These are phyloP conservation scores for Amaranthus cruentus DNA, from an alignment of 148 eudicot species.

Conservation along the genomic window DNA sequence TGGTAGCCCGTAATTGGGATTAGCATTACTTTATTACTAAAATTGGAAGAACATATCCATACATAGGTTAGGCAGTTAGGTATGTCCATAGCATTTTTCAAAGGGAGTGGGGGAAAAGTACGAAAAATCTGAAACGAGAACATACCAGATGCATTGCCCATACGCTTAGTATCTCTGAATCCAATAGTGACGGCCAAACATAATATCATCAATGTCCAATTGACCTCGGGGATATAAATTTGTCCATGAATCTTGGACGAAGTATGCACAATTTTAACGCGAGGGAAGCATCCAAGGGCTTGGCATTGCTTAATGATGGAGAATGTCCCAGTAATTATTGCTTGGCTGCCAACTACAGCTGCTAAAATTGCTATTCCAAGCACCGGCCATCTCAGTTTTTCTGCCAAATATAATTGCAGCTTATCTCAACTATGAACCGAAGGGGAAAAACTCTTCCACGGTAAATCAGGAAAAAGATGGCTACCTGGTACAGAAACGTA, in stretches of 20 bases:
- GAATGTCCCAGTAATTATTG: constrained; percentile 93
- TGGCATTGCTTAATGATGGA: constrained; percentile 96
- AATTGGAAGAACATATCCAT: no score
- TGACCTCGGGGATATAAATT: constrained; percentile 90
- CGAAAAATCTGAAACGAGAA: background rate
- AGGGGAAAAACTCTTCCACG: no score
- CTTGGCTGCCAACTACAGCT: constrained; percentile 97
- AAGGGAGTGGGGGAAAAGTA: no score
- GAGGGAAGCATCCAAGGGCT: constrained; percentile 86
- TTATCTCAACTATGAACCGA: background rate
- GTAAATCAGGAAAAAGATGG: background rate
- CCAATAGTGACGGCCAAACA: constrained; percentile 93
- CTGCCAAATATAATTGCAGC: constrained; percentile 30
- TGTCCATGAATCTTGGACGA: constrained; percentile 89
- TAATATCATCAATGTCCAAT: constrained; percentile 83
- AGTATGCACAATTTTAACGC: constrained; percentile 82
- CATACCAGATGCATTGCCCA: constrained; percentile 97
- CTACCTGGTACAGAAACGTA: constrained; percentile 95
- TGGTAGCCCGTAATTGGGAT: no score
- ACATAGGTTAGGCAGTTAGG: no score
- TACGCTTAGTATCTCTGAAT: constrained; percentile 76
- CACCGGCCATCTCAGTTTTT: constrained; percentile 85
- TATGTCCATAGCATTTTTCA: no score
- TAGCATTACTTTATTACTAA: no score
- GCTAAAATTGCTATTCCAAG: constrained; percentile 85